A percentile compares a stretch with the other conserved stretches of the same genome.
phyloP scores from a whole-genome alignment of 345 rosid genomes.

The Lenwebbia sp. region DNA sequence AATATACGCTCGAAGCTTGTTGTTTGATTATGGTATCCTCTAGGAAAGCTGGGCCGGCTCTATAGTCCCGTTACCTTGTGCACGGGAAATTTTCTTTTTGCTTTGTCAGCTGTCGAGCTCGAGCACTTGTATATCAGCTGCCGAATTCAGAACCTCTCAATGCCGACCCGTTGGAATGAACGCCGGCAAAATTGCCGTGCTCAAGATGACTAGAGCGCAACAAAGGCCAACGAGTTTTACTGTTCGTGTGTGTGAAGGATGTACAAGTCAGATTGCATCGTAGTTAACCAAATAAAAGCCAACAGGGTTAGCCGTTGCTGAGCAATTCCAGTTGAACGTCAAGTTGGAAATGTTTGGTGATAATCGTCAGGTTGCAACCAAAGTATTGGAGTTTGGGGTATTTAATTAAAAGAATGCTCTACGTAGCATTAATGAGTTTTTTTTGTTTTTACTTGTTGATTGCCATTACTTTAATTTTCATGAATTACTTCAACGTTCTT shows the following conservation, averaged over 20 bases:
- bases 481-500: neutral
- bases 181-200: neutral
- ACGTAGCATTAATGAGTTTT: neutral
- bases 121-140: neutral
- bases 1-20: too few species aligned
- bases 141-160: neutral
- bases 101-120: neutral
- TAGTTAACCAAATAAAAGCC: too few species aligned
- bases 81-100: neutral
- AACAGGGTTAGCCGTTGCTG: too few species aligned
- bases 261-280: too few species aligned
- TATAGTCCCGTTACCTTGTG: neutral
- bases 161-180: accelerated
- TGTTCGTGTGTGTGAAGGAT: too few species aligned
- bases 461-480: neutral
- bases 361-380: too few species aligned
- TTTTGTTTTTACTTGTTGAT: neutral
- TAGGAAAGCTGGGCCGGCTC: neutral
- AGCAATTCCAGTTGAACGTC: too few species aligned
- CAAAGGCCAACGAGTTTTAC: neutral
- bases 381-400: too few species aligned
- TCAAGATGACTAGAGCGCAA: neutral
- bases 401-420: too few species aligned
- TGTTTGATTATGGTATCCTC: neutral
- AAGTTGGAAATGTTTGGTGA: too few species aligned